phyloP scores from a whole-genome alignment of 805 yeast genomes.

The Gaillardinia entomophila region DNA sequence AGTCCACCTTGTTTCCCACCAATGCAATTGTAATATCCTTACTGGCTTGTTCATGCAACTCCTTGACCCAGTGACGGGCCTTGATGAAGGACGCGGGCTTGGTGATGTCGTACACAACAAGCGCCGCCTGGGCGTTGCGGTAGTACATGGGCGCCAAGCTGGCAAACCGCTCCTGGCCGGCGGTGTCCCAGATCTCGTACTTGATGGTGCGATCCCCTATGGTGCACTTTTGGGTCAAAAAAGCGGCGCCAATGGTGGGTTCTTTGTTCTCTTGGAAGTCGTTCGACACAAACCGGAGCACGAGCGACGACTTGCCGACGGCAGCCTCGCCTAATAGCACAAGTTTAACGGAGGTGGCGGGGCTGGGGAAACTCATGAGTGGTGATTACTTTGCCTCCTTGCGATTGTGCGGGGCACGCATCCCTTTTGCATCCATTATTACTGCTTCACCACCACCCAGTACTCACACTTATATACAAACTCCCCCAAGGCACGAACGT shows the following conservation, averaged over 20 bases:
- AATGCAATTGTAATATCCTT: constrained; percentile 87
- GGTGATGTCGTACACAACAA: constrained; percentile 92
- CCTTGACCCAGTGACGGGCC: constrained; percentile 98
- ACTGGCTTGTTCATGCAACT: constrained; percentile 91
- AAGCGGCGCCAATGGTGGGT: constrained; percentile 98
- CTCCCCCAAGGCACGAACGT: constrained; percentile 43
- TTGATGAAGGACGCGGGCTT: constrained; percentile 92
- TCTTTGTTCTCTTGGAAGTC: constrained; percentile 97
- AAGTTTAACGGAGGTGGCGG: constrained; percentile 72
- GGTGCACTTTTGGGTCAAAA: constrained; percentile 86
- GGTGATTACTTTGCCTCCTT: too few species aligned
- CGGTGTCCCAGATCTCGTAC: constrained; percentile 95
- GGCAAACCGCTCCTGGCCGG: constrained; percentile 97
- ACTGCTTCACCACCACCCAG: constrained; percentile 52
- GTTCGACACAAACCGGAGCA: constrained; percentile 85
- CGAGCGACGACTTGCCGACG: constrained; percentile 92
- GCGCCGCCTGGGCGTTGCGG: constrained; percentile 94
- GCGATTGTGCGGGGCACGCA: neutral
- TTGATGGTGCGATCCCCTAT: constrained; percentile 83
- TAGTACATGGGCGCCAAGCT: constrained; percentile 96
- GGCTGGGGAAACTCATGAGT: constrained; percentile 24
- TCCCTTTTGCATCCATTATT: neutral
- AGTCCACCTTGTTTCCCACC: constrained; percentile 88
- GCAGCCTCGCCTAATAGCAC: constrained; percentile 97
- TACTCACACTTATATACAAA: constrained; percentile 59